A percentile compares a stretch with the other conserved stretches of the same genome.
These are phyloP conservation scores for Linanthus parryae DNA, from an alignment of 148 eudicot genomes.

Conservation along the genomic window DNA sequence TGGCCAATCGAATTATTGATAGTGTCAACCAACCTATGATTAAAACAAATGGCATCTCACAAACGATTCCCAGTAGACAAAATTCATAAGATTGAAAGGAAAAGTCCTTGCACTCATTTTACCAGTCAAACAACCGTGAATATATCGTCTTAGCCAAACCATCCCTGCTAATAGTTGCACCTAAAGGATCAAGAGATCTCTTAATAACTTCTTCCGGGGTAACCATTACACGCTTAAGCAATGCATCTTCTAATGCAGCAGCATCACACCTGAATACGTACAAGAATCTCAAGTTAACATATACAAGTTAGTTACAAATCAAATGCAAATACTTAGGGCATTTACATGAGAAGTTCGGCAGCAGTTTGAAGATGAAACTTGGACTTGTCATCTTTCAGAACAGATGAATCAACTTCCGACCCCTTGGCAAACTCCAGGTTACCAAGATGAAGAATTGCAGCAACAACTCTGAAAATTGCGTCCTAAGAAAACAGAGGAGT, in stretches of 20 bases:
- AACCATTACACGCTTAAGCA: constrained; percentile 83
- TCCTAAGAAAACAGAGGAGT: constrained; percentile 40
- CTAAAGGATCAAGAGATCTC: constrained; percentile 77
- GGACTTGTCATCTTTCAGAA: constrained; percentile 63
- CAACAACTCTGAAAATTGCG: constrained; percentile 86
- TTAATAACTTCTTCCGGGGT: constrained; percentile 92
- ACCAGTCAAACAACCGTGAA: constrained; percentile 93
- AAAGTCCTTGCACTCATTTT: constrained; percentile 3
- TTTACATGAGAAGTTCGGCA: constrained; percentile 79
- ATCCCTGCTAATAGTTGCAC: constrained; percentile 77
- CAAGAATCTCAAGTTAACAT: too few relatives aligned
- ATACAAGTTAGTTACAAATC: too few relatives aligned
- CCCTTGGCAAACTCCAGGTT: constrained; percentile 72
- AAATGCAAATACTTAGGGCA: constrained; percentile 5
- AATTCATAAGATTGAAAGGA: background rate
- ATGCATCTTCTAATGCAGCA: constrained; percentile 68
- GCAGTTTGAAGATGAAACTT: constrained; percentile 71
- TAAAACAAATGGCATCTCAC: too few relatives aligned
- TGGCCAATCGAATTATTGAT: constrained; percentile 93
- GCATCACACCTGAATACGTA: constrained; percentile 67
- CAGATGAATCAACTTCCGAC: constrained; percentile 75
- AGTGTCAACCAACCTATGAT: constrained; percentile 83
- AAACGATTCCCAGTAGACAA: too few relatives aligned
- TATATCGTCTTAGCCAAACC: constrained; percentile 85
- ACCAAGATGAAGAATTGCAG: constrained; percentile 83